Base-by-base conservation (phyloP, 164 flowering plant species). In the Pachysandra terminalis region DNA sequence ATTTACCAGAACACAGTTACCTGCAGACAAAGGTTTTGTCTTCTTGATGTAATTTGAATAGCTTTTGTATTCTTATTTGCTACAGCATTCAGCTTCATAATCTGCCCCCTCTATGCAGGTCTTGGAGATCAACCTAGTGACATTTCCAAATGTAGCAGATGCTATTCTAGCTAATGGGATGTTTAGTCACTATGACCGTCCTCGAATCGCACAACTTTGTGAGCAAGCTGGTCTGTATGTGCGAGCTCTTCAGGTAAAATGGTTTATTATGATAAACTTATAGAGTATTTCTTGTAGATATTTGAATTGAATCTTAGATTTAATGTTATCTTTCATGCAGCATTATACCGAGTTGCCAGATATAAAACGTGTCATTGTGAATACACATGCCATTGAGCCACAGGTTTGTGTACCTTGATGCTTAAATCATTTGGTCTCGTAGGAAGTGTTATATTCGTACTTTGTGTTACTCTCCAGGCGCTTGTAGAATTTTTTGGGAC, bases 131-230 rank as follows among this genome's bases (percentile, higher is more conserved):
- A 89, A 89, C 75, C 81, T 89, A 57, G 91, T 89, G 25, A 85
- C 95, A 14, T 89, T 84, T 71, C 91, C 95, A 21, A 89, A 89
- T 80, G 95, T 89, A n/a, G 95, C 91, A 58, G 95, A 89, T 81
- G 95, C 95, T 35, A 89, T 89, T 52, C 75, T 89, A 60, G 91
- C 95, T 35, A 89, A 89, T 79, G 95, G 95, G 37, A 89, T 89
- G 95, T 89, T 89, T 61, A 87, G 87, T 71, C 91, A 89, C 66
- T 89, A 89, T 77, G 95, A 89, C 65, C 87, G 91, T 59, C 91
- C 95, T 51, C 84, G 95, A 13, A 79, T 89, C 74, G 95, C 85
- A 24, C 95, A 89, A 71, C 90, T 89, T 58, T 89, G 95, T 81
- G 95, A 89, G 68, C 87, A 89, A 74, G 90, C 91, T 77, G 95